phyloP scores from a whole-genome alignment of 2,329 filamentous ascomycete genomes.

The Ciborinia camelliae region DNA sequence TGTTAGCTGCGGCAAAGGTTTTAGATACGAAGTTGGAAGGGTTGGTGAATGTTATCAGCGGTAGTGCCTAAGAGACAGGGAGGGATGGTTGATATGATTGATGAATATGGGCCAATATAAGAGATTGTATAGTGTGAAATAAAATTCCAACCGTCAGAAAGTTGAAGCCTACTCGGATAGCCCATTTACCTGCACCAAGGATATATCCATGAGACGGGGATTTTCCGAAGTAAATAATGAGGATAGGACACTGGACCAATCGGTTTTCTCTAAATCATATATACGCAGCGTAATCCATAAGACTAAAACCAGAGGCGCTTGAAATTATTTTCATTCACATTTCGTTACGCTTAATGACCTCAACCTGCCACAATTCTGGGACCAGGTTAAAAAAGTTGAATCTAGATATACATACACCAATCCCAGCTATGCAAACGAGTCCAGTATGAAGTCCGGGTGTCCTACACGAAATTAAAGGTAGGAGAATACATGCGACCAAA shows the following conservation, averaged over 20 bases:
- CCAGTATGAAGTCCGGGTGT: constrained; percentile 8
- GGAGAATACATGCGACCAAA: constrained; percentile 24
- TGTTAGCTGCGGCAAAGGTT: constrained; percentile 21
- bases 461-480: constrained; percentile 19
- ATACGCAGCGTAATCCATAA: not conserved
- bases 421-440: constrained; percentile 34
- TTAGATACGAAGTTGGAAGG: constrained; percentile 26
- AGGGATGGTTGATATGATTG: not conserved
- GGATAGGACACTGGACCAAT: not conserved
- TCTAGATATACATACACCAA: constrained; percentile 32
- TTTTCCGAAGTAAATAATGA: not conserved
- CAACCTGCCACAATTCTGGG: not conserved
- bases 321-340: constrained; percentile 5
- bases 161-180: not conserved
- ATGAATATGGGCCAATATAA: too few species aligned
- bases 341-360: constrained; percentile 13
- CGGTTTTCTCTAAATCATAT: not conserved
- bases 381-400: constrained; percentile 4
- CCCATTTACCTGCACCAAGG: not conserved
- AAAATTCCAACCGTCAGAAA: not conserved
- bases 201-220: too few species aligned
- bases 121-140: too few species aligned
- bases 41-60: constrained; percentile 19
- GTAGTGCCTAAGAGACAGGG: not conserved
- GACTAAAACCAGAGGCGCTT: not conserved